These are phyloP conservation scores for Aphanomyces cochlioides DNA, from an alignment of 352 stramenopile species.

Conservation along the genomic window DNA sequence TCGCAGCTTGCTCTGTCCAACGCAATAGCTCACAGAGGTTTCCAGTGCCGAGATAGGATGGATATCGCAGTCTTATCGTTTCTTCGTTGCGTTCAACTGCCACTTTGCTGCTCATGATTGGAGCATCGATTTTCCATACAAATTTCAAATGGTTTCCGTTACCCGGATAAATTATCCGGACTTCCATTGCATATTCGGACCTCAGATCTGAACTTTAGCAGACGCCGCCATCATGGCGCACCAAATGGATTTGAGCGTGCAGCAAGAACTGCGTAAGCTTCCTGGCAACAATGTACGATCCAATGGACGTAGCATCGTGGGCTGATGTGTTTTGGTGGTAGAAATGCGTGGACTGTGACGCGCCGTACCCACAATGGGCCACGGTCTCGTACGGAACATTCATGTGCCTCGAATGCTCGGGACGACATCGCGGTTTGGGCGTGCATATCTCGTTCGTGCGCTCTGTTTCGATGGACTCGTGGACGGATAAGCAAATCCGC, in stretches of 20 bases:
- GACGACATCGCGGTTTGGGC: slow-evolving; percentile 86
- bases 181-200: slow-evolving; percentile 1
- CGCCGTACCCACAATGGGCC: slow-evolving; percentile 92
- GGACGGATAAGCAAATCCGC: slow-evolving; percentile 83
- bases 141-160: background rate
- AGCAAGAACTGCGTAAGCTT: slow-evolving; percentile 79
- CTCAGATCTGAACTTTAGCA: background rate
- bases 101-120: slow-evolving; percentile 16
- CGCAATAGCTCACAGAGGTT: too few relatives aligned
- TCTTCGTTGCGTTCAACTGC: background rate
- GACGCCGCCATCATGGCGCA: slow-evolving; percentile 40
- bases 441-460: slow-evolving; percentile 92
- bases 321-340: slow-evolving; percentile 8
- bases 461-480: slow-evolving; percentile 84
- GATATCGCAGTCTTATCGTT: background rate
- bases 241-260: slow-evolving; percentile 80
- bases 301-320: background rate
- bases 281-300: slow-evolving; percentile 75
- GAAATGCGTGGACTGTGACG: slow-evolving; percentile 91
- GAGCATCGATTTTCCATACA: slow-evolving; percentile 1
- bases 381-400: slow-evolving; percentile 94
- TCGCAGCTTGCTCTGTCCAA: too few relatives aligned
- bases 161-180: slow-evolving; percentile 26
- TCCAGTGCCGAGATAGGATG: too few relatives aligned
- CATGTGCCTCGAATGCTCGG: slow-evolving; percentile 94